Base-by-base conservation (phyloP, 73 alveolate species). In the Paramecium sonneborni region DNA sequence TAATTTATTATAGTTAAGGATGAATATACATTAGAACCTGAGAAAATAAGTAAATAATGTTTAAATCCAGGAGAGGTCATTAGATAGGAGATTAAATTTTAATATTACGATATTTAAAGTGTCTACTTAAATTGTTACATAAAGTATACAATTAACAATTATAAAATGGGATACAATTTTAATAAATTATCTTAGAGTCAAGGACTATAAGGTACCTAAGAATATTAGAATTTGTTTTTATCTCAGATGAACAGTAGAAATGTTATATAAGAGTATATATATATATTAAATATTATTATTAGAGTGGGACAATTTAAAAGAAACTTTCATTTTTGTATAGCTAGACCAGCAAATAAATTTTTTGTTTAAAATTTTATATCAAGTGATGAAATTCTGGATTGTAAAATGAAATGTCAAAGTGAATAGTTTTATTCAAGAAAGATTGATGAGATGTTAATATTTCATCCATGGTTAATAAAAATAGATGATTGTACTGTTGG, bases 381-480 rank as follows among this genome's bases (percentile, higher is more conserved):
- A 34, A 18, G 58, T 35, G 86, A 72, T 11, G 67, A 72, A n/a
- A 8, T 72, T 1, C 6, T 32, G 2, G 62, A 72, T 10, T 72
- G 14, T 34, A 5, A 72, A 72, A 35, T 35, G 58, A 72, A 23
- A 34, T 35, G 55, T 35, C 23, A 72, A 35, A 35, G 58, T 18
- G 55, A 72, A 72, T 38, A 32, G 44, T 38, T 72, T 14, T 72
- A 35, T 37, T 10, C 35, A 35, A 72, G 86, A 72, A 12, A 23
- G 4, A 3, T 72, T 2, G 86, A 72, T 8, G 86, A 72, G 11
- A 14, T 72, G 1, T 5, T 72, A 12, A 72, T 72, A 15, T 72
- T 35, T 72, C 86, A 72, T 10, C 86, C 86, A 32, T 72, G 86
- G 86, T 38, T 72, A n/a, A 72, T 72, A 28, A 0, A 72, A 35